A percentile compares a stretch with the other conserved stretches of the same genome.
Evolutionary conservation across 1,284 basidiomycete genomes (phyloP).

Genomic region (Pholiota adiposa): DNA sequence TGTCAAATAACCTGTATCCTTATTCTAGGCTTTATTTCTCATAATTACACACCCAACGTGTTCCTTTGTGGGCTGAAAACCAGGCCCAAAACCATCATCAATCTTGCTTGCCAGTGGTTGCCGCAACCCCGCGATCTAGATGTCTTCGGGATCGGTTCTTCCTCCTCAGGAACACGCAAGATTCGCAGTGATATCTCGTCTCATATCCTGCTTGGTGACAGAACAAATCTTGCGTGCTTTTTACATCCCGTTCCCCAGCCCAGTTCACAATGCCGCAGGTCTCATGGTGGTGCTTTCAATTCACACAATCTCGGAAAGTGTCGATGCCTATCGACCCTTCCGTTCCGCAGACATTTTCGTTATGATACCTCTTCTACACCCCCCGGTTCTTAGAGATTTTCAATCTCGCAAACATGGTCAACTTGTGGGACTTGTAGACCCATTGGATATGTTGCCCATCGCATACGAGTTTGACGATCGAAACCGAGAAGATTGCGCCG

Average conservation of each 20-base stretch:
- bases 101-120: background rate
- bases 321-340: conserved; percentile 22
- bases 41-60: background rate
- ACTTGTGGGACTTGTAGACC: conserved; percentile 51
- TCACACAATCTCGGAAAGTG: conserved; percentile 27
- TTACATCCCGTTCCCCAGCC: conserved; percentile 40
- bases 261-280: conserved; percentile 31
- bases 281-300: conserved; percentile 40
- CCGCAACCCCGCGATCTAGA: background rate
- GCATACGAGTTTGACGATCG: conserved; percentile 15
- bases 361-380: conserved; percentile 43
- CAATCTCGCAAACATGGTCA: conserved; percentile 28
- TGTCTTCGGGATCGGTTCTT: conserved; percentile 6
- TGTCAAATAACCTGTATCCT: background rate
- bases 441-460: conserved; percentile 50
- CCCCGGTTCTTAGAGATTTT: conserved; percentile 44
- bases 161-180: conserved; percentile 43
- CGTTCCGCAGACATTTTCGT: conserved; percentile 40
- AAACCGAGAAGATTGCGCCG: conserved; percentile 5
- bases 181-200: conserved; percentile 48
- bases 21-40: background rate
- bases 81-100: background rate
- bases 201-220: conserved; percentile 55
- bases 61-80: background rate
- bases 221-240: conserved; percentile 52